Evolutionary conservation across 345 rosid species (phyloP).

Genomic region (Reutealis trisperma): DNA sequence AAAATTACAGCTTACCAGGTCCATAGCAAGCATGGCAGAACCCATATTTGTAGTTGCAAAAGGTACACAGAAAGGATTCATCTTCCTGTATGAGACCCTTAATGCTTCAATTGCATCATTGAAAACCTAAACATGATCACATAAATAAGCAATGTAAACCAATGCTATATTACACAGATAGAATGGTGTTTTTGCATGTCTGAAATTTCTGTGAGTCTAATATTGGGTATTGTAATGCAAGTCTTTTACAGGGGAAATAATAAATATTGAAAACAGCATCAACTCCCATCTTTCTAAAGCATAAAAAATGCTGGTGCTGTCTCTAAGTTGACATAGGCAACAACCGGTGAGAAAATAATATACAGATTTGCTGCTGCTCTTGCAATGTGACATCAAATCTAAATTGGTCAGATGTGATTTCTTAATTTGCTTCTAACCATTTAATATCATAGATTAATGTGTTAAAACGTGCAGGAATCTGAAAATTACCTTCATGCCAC

Average conservation of each 20-base stretch:
- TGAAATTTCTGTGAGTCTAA: neutral
- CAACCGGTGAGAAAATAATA: neutral
- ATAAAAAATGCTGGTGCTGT: neutral
- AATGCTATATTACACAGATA: neutral
- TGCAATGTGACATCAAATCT: neutral
- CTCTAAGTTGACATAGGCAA: neutral
- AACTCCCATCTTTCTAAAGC: neutral
- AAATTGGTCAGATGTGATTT: neutral
- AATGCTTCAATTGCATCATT: conserved; percentile 88
- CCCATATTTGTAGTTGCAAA: conserved; percentile 99
- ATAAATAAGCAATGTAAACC: neutral
- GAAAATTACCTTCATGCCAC: conserved; percentile 80
- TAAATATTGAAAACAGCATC: neutral
- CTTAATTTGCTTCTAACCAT: neutral
- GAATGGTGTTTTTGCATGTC: neutral
- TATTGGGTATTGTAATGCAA: neutral
- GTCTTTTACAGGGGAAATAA: neutral
- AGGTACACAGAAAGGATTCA: conserved; percentile 97
- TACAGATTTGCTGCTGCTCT: neutral
- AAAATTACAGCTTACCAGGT: conserved; percentile 62
- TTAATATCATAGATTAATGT: neutral
- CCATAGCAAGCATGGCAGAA: conserved; percentile 98
- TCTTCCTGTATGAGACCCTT: conserved; percentile 80
- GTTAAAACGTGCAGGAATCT: neutral
- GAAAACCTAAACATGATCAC: conserved; percentile 63